Base-by-base conservation (phyloP, 768 basidiomycete genomes). In the Podaxis carcinomalis region DNA sequence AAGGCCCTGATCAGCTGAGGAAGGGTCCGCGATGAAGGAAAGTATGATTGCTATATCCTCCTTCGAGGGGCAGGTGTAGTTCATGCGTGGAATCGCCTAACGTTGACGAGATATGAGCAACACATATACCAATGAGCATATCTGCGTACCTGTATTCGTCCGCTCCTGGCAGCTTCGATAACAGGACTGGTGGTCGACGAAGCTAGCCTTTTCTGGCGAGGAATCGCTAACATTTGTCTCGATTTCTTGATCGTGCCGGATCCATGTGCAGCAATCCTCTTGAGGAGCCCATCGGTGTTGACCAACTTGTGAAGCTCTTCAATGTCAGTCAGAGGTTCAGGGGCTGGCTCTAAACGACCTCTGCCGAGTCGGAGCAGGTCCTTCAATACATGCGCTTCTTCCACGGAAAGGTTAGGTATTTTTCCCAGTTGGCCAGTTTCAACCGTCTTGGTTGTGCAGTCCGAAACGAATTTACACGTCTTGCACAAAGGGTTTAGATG, bases 401-500 rank as follows among this genome's bases (percentile, higher is more conserved):
- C 73, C 39, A 80, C 69, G n/a, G 79, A 78, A 16, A 83, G 74
- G 65, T 82, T 81, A 0, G 80, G 78, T 60, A 81, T 80, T 19
- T 67, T 72, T 44, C 82, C 81, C 11, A 83, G 63, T 51, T 69
- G 68, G 4, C 77, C 77, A 39, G 75, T 68, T n/a, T 69, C 57
- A 14, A 75, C 52, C 10, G 78, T 72, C 19, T 68, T 71, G 13
- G 64, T 46, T 62, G 70, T 69, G 60, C 81, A 82, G 21, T 72
- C 73, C 6, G 67, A 25, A 55, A 76, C 69, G 62, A 72, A 82
- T 9, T 72, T 73, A 62, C 82, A 83, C 3, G 73, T 71, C 16
- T 73, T 73, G 61, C 82, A 83, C 5, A 78, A 68, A 5, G 82
- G 79, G 39, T 83, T 83, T 49, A 78, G 76, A 65, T 82, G 80